Evolutionary conservation across 176 grass and related monocot species (phyloP), one percentile per base, ranked within the genome.

Genomic region (Lolium multiflorum): DNA sequence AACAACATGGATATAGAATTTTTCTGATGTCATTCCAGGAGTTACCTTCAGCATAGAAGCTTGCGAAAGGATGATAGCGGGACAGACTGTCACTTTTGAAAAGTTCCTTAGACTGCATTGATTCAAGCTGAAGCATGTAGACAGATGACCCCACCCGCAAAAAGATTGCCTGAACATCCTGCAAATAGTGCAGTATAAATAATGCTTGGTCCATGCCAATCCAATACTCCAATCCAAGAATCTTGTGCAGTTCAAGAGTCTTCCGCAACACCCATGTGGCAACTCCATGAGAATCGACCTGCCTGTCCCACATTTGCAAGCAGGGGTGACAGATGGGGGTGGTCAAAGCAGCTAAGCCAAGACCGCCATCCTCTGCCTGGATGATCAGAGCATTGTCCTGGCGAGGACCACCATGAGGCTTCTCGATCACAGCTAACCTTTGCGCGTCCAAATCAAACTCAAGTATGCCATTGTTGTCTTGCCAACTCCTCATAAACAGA

Each of bases 21-120:
- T 35, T 35, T 1, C 2, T 35, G 3, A 35, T 35, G 31, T 35
- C 31, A 35, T 35, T 35, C 50, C 26, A 71, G 17, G 17, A 71
- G 37, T 57, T 78, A 60, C 54, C 76, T 60, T 37, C 9, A 43
- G 31, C 20, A 57, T 78, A 78, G 54, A 59, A 78, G 57, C 54
- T 43, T 78, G 76, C 41, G 76, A 35, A 78, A 58, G 54, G 35
- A 59, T 59, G 37, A 59, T 57, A 41, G 38, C 20, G 1, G 14
- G 12, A 52, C 50, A 52, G 3, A 52, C 10, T 3, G 4, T 52
- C 2, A 3, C 50, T 52, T 52, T 15, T 52, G 41, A 52, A 52
- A 52, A 76, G 47, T 51, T 76, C 4, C 73, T 54, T 76, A 46
- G 46, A 9, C 21, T 52, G 46, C 72, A 75, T 52, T 31, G 48